Evolutionary conservation across 2,329 filamentous ascomycete species (phyloP).

Genomic region (Stemphylium lycopersici): DNA sequence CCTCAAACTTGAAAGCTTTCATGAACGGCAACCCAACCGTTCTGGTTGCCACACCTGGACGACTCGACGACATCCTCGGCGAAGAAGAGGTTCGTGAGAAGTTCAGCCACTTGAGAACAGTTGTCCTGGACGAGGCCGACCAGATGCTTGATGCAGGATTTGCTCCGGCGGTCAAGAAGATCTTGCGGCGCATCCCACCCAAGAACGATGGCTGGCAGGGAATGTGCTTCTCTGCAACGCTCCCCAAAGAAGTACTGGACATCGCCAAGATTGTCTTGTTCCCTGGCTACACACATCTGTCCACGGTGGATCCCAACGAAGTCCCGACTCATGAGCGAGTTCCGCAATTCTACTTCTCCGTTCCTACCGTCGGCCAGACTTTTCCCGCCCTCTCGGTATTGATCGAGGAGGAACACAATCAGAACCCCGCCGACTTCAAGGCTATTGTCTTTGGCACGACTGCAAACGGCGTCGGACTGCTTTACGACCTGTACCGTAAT

Average conservation of each 20-base stretch:
- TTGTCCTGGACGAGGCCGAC: constrained; percentile 54
- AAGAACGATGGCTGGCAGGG: constrained; percentile 59
- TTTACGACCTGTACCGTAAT: constrained; percentile 48
- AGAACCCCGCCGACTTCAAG: constrained; percentile 51
- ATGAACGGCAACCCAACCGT: constrained; percentile 49
- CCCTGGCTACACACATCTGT: constrained; percentile 50
- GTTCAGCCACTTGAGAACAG: constrained; percentile 53
- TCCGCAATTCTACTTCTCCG: constrained; percentile 56
- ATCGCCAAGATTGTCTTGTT: constrained; percentile 55
- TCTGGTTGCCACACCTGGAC: constrained; percentile 57
- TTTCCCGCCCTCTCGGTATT: constrained; percentile 55
- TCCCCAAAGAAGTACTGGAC: constrained; percentile 53
- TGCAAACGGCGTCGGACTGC: constrained; percentile 54
- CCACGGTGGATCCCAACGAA: constrained; percentile 54
- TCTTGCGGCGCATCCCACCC: constrained; percentile 58
- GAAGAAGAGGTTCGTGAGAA: constrained; percentile 53
- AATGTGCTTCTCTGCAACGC: constrained; percentile 57
- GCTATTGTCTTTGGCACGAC: constrained; percentile 56
- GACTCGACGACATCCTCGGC: constrained; percentile 55
- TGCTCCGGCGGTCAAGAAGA: constrained; percentile 58
- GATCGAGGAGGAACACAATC: constrained; percentile 52
- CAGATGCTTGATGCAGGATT: constrained; percentile 61
- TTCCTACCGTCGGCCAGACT: constrained; percentile 52
- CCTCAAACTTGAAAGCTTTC: constrained; percentile 42
- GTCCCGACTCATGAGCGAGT: constrained; percentile 56